These are phyloP conservation scores for Voacanga thouarsii DNA, from an alignment of 257 asterid species.

Conservation along the genomic window DNA sequence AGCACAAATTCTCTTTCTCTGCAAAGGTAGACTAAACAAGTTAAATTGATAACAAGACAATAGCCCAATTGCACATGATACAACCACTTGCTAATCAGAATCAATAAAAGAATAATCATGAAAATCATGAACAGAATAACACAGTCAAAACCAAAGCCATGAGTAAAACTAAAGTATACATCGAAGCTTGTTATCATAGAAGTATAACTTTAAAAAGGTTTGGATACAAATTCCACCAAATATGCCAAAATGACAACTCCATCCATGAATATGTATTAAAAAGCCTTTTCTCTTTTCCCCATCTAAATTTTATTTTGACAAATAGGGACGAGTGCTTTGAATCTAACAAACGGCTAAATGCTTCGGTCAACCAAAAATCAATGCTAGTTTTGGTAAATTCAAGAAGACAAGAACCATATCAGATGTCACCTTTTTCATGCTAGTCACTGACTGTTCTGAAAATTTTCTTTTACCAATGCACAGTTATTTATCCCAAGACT, in stretches of 20 bases:
- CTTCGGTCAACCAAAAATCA: background rate
- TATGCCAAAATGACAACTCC: background rate
- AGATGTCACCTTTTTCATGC: background rate
- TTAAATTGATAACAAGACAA: background rate
- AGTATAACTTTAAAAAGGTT: background rate
- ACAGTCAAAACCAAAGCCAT: background rate
- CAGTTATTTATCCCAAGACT: too few relatives aligned
- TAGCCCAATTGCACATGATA: background rate
- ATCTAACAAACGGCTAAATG: background rate
- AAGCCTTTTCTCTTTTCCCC: background rate
- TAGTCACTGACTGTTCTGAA: background rate
- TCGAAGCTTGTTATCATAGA: too few relatives aligned
- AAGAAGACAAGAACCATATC: too few relatives aligned
- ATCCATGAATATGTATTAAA: background rate
- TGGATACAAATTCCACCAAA: background rate
- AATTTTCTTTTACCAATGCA: background rate
- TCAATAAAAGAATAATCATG: background rate
- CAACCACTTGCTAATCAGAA: background rate
- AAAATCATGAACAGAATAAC: background rate
- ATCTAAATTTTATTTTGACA: too few relatives aligned
- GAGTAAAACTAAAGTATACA: background rate
- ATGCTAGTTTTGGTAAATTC: background rate
- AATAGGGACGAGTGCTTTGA: background rate
- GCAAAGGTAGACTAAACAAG: background rate
- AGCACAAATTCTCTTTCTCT: slow-evolving; percentile 13